Evolutionary conservation across 495 filamentous ascomycete species (phyloP), one percentile per base, ranked within the genome.

Genomic region (Hypoxylon rickii): DNA sequence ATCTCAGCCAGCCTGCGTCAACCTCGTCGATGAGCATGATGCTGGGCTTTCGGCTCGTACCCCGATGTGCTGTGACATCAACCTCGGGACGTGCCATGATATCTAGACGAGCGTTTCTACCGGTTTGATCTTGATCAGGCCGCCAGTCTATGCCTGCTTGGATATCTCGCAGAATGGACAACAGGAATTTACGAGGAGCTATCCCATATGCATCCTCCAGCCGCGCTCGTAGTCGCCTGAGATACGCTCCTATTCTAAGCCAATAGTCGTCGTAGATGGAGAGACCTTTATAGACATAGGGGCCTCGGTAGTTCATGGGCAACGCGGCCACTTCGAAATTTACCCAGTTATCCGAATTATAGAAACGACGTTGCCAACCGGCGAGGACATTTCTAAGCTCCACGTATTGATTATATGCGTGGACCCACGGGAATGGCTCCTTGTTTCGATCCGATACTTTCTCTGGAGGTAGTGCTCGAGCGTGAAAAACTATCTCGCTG

Each of bases 81-180:
- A 38, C 13, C 4, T 38, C 34, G 4, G 2, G 0, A 26, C 58
- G 53, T 21, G 49, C 51, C 50, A 58, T 51, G 34, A 66, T 62
- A 33, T 66, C 63, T n/a, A 6, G 37, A 7, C 66, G 66, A 26
- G 17, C n/a, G 19, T 53, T 11, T 48, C 32, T 24, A 13, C 3
- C 13, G 32, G 26, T 10, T 24, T 13, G 18, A 19, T 40, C 34
- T n/a, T 61, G 10, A 17, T 44, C 40, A 7, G 46, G 44, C n/a
- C 37, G 5, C 42, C 31, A 63, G 13, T 39, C 24, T 5, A 50
- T 61, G 26, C 63, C 66, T 7, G 59, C 59, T 40, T 64, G 46
- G 21, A 69, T 66, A 47, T 69, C 66, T 44, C 60, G 51, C 13
- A 69, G 16, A 22, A 69, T 64, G 11, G 63, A 46, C 21, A 59